Conservation (phyloP, 345 rosid species). For the Rhodomyrtus tomentosa region DNA sequence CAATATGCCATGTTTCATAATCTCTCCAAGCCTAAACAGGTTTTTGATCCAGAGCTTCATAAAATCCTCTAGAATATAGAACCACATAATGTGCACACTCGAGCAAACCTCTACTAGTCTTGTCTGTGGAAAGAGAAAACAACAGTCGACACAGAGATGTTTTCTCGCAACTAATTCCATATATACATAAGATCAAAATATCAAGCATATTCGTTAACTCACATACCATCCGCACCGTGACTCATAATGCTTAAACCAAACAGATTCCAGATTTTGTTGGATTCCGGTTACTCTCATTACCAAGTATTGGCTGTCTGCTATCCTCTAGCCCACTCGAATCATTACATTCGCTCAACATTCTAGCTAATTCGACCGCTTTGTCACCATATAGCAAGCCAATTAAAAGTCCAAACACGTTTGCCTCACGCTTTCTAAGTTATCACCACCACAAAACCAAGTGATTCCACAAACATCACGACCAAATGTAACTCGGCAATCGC, state of each 20-base stretch:
- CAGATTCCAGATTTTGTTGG: background rate
- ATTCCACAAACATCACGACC: background rate
- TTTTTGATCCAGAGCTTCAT: background rate
- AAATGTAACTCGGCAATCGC: background rate
- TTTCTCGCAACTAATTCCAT: background rate
- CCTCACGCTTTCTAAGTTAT: background rate
- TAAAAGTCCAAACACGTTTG: background rate
- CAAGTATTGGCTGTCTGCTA: background rate
- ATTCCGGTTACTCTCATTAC: background rate
- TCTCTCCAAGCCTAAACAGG: background rate
- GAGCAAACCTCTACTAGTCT: background rate
- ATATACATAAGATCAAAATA: background rate
- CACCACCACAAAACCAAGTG: background rate
- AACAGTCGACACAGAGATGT: background rate
- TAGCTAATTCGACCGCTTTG: background rate
- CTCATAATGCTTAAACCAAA: background rate
- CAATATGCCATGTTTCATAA: background rate
- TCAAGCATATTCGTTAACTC: background rate
- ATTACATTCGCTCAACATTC: background rate
- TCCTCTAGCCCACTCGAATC: background rate
- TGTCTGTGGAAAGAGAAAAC: background rate
- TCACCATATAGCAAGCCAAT: background rate
- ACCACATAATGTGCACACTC: background rate
- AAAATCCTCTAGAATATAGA: background rate
- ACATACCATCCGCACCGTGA: background rate